phyloP scores from a whole-genome alignment of 148 eudicot genomes.

The Arbutus unedo region DNA sequence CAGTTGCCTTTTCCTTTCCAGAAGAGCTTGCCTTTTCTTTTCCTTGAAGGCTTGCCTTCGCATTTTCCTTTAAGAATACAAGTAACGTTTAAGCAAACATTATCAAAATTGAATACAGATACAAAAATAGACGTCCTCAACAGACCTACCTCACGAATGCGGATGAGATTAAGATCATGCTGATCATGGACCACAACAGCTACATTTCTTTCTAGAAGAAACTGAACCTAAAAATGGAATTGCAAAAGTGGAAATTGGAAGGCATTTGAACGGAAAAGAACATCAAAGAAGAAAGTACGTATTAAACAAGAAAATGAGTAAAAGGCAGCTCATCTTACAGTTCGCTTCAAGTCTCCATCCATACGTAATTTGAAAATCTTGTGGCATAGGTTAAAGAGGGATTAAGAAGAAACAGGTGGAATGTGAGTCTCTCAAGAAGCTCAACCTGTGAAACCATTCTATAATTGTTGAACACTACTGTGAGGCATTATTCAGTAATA shows the following conservation, averaged over 20 bases:
- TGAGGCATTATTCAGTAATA: background rate
- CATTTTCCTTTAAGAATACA: background rate
- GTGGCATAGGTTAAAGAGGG: background rate
- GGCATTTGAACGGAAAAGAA: background rate
- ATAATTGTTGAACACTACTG: background rate
- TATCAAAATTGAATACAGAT: background rate
- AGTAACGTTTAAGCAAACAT: background rate
- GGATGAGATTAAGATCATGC: background rate
- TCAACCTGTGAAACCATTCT: background rate
- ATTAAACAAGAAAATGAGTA: background rate
- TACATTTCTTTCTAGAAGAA: slow-evolving; percentile 8
- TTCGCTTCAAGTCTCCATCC: slow-evolving; percentile 7
- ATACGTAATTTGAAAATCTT: background rate
- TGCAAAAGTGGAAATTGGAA: background rate
- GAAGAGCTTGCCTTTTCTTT: slow-evolving; percentile 6
- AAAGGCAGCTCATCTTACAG: background rate
- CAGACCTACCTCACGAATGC: background rate
- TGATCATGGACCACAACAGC: slow-evolving; percentile 5
- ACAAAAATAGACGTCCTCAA: background rate
- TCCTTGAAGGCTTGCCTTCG: background rate
- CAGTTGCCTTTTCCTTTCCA: background rate
- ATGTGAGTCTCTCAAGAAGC: background rate
- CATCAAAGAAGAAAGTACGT: background rate
- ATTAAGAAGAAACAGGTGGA: background rate
- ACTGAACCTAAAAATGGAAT: background rate